phyloP scores from a whole-genome alignment of 2,329 filamentous ascomycete genomes.

The Colletotrichum sp. region DNA sequence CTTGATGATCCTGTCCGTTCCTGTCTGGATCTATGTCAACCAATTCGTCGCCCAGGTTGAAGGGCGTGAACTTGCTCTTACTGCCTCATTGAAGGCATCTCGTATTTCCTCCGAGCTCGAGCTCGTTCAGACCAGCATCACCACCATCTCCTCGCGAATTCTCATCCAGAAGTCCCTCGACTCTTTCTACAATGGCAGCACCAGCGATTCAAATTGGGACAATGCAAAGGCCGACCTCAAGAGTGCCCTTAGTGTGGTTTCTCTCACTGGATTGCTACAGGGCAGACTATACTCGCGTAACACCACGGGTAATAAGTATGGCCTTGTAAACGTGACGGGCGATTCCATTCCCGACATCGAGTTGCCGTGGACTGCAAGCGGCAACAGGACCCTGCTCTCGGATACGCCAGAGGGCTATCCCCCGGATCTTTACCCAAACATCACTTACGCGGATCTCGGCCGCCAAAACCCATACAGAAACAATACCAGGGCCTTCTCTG shows the following conservation, averaged over 20 bases:
- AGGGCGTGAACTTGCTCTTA: conserved; percentile 71
- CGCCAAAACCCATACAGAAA: conserved; percentile 44
- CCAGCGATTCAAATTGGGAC: conserved; percentile 63
- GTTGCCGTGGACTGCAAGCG: conserved; percentile 68
- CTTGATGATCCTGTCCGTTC: conserved; percentile 79
- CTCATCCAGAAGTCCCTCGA: conserved; percentile 60
- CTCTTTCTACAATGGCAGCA: conserved; percentile 61
- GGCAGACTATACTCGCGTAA: conserved; percentile 76
- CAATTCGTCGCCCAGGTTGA: conserved; percentile 57
- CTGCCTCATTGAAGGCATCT: conserved; percentile 85
- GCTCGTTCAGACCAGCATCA: conserved; percentile 77
- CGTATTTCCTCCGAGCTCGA: conserved; percentile 81
- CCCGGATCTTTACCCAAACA: conserved; percentile 75
- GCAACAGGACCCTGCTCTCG: conserved; percentile 63
- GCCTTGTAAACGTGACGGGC: conserved; percentile 70
- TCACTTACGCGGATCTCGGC: conserved; percentile 64
- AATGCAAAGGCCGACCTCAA: conserved; percentile 67
- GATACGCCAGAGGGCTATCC: conserved; percentile 72
- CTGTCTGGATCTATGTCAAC: conserved; percentile 69
- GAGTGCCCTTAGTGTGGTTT: conserved; percentile 70
- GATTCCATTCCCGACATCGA: conserved; percentile 51
- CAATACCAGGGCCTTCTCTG: conserved; percentile 46
- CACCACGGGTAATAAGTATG: conserved; percentile 56
- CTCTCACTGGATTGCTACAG: conserved; percentile 67
- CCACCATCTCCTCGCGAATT: conserved; percentile 72